A percentile compares a stretch with the other conserved stretches of the same genome.
Evolutionary conservation across 352 stramenopile species (phyloP).

Genomic region (Globisporangium paroecandrum): DNA sequence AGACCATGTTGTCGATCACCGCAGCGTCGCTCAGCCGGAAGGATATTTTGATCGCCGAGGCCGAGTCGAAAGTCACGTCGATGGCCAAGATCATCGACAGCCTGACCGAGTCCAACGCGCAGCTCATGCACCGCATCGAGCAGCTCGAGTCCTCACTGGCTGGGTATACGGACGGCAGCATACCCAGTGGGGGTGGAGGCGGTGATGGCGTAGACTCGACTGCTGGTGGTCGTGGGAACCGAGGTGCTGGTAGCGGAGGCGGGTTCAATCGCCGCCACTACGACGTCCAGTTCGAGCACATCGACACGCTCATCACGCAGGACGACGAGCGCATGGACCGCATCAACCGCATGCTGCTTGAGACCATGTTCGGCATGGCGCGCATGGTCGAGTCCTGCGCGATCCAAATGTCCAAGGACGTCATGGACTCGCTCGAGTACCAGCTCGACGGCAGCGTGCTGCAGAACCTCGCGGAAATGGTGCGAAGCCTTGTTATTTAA

Average conservation of each 20-base stretch:
- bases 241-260: background rate
- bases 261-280: constrained; percentile 12
- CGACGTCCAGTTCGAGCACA: constrained; percentile 47
- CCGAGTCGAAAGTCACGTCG: constrained; percentile 59
- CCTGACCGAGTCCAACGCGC: constrained; percentile 70
- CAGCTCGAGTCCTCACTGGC: constrained; percentile 52
- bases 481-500: constrained; percentile 12
- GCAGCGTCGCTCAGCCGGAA: constrained; percentile 72
- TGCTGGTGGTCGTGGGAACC: background rate
- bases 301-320: constrained; percentile 46
- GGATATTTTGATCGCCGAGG: constrained; percentile 62
- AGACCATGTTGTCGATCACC: constrained; percentile 79
- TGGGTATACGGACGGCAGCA: constrained; percentile 10
- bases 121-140: constrained; percentile 59
- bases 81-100: constrained; percentile 80
- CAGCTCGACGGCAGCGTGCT: constrained; percentile 68
- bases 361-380: constrained; percentile 82
- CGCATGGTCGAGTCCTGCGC: constrained; percentile 80
- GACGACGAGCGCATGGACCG: constrained; percentile 62
- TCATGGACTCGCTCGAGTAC: constrained; percentile 77
- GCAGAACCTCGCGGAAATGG: constrained; percentile 58
- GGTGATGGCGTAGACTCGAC: background rate
- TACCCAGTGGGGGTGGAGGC: background rate
- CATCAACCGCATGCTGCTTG: constrained; percentile 72
- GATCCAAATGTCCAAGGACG: constrained; percentile 82